These are phyloP conservation scores for Metschnikowia cerradonensis DNA, from an alignment of 805 yeast genomes.

Conservation along the genomic window DNA sequence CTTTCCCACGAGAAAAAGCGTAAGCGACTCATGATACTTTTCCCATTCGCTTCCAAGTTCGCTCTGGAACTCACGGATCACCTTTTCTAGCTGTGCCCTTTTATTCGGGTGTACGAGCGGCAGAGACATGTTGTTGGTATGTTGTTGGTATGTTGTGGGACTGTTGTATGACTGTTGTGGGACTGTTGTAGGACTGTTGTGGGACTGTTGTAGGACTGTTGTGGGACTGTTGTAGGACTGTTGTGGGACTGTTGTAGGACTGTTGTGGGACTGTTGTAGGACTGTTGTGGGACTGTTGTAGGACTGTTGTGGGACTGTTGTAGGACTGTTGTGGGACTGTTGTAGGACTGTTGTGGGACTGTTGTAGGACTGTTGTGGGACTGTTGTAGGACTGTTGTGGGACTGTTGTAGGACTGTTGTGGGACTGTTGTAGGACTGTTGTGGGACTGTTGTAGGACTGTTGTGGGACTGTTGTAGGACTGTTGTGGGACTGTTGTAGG, in stretches of 20 bases:
- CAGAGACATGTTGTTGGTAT: neutral
- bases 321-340: neutral
- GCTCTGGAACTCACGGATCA: constrained; percentile 71
- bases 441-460: neutral
- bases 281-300: too few species aligned
- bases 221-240: too few species aligned
- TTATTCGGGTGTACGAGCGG: constrained; percentile 15
- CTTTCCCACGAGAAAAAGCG: constrained; percentile 73
- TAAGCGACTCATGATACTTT: constrained; percentile 72
- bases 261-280: too few species aligned
- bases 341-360: too few species aligned
- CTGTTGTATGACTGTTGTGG: too few species aligned
- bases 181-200: neutral
- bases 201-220: too few species aligned
- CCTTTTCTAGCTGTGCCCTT: constrained; percentile 33
- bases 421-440: too few species aligned
- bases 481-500: too few species aligned
- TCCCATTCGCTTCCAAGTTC: constrained; percentile 82
- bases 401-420: too few species aligned
- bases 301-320: neutral
- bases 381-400: neutral
- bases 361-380: neutral
- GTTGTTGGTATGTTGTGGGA: too few species aligned
- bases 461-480: too few species aligned
- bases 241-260: neutral